Evolutionary conservation across 1,139 yeast species (phyloP).

Genomic region (Hemisphaericaspora xylofermentans): DNA sequence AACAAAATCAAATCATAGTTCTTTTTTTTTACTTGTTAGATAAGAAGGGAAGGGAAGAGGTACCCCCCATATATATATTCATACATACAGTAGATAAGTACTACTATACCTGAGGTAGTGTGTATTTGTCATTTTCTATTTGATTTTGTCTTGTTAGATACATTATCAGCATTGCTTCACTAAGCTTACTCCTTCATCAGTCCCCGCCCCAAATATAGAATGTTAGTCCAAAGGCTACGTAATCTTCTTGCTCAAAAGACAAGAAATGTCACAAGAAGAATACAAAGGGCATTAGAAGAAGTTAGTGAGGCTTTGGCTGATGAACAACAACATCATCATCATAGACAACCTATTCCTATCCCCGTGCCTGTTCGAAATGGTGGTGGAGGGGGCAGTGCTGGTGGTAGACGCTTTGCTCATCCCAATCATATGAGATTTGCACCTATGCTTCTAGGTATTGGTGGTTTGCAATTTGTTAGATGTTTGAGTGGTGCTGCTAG

Average conservation of each 20-base stretch:
- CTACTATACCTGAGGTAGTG: too few relatives aligned
- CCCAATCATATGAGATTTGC: not conserved
- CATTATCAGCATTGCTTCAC: not conserved
- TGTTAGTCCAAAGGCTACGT: conserved; percentile 14
- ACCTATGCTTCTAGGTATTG: not conserved
- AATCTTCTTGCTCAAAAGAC: conserved; percentile 23
- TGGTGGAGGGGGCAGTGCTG: not conserved
- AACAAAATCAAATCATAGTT: too few relatives aligned
- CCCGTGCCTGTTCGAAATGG: conserved; percentile 10
- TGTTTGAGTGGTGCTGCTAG: not conserved
- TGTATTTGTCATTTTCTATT: too few relatives aligned
- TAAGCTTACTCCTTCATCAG: not conserved
- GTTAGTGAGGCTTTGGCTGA: conserved; percentile 26
- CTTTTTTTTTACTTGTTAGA: too few relatives aligned
- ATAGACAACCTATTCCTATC: conserved; percentile 25
- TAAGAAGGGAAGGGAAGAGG: too few relatives aligned
- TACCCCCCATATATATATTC: too few relatives aligned
- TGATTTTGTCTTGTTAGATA: too few relatives aligned
- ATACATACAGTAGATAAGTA: too few relatives aligned
- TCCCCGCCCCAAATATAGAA: too few relatives aligned
- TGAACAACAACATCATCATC: conserved; percentile 9
- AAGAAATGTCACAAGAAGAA: conserved; percentile 26
- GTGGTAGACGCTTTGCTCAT: not conserved
- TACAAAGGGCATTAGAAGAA: conserved; percentile 33
- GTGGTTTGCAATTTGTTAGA: not conserved